phyloP scores from a whole-genome alignment of 257 asterid species.

The Plectranthus barbatus region DNA sequence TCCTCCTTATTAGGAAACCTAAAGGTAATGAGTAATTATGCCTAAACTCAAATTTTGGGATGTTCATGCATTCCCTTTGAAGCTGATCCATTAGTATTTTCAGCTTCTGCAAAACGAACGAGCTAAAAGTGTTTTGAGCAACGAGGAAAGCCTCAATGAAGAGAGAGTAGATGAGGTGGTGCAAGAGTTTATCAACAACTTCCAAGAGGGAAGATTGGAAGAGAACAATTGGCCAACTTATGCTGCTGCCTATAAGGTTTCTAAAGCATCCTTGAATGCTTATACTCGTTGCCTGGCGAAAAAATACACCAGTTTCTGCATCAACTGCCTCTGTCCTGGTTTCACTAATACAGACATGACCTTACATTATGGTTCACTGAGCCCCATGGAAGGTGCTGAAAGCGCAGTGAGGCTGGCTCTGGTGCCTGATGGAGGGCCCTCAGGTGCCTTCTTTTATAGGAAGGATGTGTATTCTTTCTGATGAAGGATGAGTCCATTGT shows the following conservation, averaged over 20 bases:
- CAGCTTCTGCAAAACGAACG: constrained; percentile 33
- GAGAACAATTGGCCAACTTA: constrained; percentile 37
- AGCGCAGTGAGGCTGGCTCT: constrained; percentile 24
- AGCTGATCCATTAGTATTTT: background rate
- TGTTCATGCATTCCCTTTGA: background rate
- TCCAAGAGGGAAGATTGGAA: constrained; percentile 23
- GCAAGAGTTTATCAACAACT: constrained; percentile 29
- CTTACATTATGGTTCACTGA: constrained; percentile 5
- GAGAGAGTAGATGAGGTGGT: constrained; percentile 32
- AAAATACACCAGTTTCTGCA: constrained; percentile 12
- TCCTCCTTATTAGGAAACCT: constrained; percentile 31
- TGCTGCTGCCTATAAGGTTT: constrained; percentile 29
- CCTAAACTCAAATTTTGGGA: too few species aligned
- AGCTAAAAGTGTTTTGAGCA: constrained; percentile 27
- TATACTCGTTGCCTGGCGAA: constrained; percentile 33
- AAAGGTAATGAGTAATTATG: constrained; percentile 9
- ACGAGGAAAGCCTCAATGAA: constrained; percentile 26
- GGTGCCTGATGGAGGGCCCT: constrained; percentile 30
- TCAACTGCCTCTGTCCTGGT: constrained; percentile 49
- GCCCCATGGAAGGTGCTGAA: constrained; percentile 35
- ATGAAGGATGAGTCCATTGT: background rate
- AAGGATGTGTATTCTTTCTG: constrained; percentile 10
- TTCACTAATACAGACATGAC: constrained; percentile 33
- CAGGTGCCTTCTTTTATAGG: constrained; percentile 26
- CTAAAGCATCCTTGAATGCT: constrained; percentile 48